These are phyloP conservation scores for Abortiporus biennis DNA, from an alignment of 1,284 basidiomycete genomes.

Conservation along the genomic window DNA sequence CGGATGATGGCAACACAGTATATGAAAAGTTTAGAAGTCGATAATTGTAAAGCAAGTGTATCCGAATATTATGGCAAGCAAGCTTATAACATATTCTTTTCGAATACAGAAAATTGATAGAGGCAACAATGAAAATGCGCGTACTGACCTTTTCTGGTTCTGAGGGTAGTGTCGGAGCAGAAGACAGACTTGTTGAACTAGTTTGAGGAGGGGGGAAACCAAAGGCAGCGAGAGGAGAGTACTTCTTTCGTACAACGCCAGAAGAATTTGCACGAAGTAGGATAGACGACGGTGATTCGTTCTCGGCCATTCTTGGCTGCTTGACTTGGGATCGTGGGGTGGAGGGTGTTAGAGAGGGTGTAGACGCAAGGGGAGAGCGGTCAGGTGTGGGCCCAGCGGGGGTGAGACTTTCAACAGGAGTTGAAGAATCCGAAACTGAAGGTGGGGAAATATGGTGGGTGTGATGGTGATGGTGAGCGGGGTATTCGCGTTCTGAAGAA, in stretches of 20 bases:
- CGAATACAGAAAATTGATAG: too few relatives aligned
- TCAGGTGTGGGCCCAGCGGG: background rate
- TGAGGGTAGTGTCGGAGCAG: background rate
- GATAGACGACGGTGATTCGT: too few relatives aligned
- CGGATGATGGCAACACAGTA: background rate
- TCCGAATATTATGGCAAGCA: too few relatives aligned
- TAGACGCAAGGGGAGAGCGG: background rate
- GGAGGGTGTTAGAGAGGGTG: background rate
- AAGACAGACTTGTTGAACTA: conserved; percentile 1
- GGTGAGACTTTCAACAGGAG: background rate
- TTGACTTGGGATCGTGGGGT: too few relatives aligned
- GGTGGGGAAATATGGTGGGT: background rate
- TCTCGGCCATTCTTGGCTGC: too few relatives aligned
- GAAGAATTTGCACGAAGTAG: too few relatives aligned
- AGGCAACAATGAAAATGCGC: too few relatives aligned
- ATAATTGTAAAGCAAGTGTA: too few relatives aligned
- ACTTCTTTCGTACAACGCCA: conserved; percentile 13
- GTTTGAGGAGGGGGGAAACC: conserved; percentile 9
- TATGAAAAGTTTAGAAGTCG: too few relatives aligned
- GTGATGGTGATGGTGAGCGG: too few relatives aligned
- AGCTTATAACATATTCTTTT: too few relatives aligned
- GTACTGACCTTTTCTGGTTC: too few relatives aligned
- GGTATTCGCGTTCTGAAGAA: background rate
- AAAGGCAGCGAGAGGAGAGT: conserved; percentile 16
- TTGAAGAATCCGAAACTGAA: background rate